Percentiles rank a stretch among this genome's conserved stretches.
Conservation (phyloP, 371 early-diverging fungal species). For the Mortierella sp. region DNA sequence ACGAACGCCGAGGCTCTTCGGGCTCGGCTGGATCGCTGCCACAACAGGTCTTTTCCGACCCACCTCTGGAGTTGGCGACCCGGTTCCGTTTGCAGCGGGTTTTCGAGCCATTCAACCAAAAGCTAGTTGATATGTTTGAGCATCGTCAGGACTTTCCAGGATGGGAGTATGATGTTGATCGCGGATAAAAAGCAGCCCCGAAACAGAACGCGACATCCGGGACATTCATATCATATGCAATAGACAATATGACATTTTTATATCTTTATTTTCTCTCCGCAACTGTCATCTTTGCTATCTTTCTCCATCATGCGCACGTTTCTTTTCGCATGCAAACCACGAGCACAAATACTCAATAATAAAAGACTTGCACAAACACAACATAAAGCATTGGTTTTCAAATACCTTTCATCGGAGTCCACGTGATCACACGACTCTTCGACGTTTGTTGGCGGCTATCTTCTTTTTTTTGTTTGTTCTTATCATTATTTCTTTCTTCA, state of each 20-base stretch:
- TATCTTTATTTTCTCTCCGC: background rate
- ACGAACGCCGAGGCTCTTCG: constrained; percentile 13
- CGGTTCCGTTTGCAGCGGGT: constrained; percentile 67
- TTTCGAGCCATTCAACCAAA: constrained; percentile 63
- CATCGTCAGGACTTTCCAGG: constrained; percentile 59
- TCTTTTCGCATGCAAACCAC: background rate
- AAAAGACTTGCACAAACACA: background rate
- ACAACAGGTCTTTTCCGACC: constrained; percentile 40
- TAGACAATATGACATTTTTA: background rate
- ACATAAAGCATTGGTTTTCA: background rate
- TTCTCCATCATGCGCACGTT: constrained; percentile 1
- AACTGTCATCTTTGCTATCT: background rate
- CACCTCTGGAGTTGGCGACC: constrained; percentile 59
- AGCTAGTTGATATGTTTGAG: constrained; percentile 65
- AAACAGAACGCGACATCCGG: background rate
- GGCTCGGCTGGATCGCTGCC: constrained; percentile 11
- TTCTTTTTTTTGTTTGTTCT: background rate
- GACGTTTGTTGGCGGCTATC: background rate
- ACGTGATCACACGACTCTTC: background rate
- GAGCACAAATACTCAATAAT: background rate
- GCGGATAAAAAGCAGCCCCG: constrained; percentile 46
- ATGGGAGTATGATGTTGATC: constrained; percentile 71
- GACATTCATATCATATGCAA: background rate
- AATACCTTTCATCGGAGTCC: background rate
- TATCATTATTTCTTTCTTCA: background rate